Conservation (phyloP, 2,329 filamentous ascomycete genomes). For the Fusarium setosum region DNA sequence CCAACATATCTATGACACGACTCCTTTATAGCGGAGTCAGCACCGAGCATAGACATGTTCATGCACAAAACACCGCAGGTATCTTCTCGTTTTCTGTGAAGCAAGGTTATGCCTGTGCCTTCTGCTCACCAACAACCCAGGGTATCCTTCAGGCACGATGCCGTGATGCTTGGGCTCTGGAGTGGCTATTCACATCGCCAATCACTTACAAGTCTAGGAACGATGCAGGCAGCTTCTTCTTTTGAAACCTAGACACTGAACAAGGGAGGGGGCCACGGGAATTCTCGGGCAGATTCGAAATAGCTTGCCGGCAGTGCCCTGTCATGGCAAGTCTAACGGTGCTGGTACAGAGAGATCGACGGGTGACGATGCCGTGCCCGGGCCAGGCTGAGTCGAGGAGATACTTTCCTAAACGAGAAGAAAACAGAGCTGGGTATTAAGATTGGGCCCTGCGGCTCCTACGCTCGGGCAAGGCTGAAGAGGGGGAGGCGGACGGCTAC, state of each 20-base stretch:
- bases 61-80: slow-evolving; percentile 36
- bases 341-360: slow-evolving; percentile 18
- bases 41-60: slow-evolving; percentile 23
- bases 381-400: slow-evolving; percentile 13
- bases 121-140: slow-evolving; percentile 1
- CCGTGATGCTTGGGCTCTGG: slow-evolving; percentile 11
- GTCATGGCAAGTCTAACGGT: slow-evolving; percentile 8
- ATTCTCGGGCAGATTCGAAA: slow-evolving; percentile 12
- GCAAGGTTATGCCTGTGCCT: slow-evolving; percentile 26
- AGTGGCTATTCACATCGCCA: neutral
- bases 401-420: slow-evolving; percentile 34
- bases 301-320: slow-evolving; percentile 3
- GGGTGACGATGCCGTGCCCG: slow-evolving; percentile 9
- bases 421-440: slow-evolving; percentile 7
- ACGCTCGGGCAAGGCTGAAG: slow-evolving; percentile 17
- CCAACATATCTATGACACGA: slow-evolving; percentile 27
- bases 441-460: slow-evolving; percentile 8
- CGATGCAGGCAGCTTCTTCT: neutral
- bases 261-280: neutral
- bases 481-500: neutral
- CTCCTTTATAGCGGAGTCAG: slow-evolving; percentile 33
- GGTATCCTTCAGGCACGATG: slow-evolving; percentile 13
- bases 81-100: slow-evolving; percentile 22
- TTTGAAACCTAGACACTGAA: neutral
- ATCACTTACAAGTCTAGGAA: neutral